Evolutionary conservation across 441 rosid species (phyloP).

Genomic region (Syzygium malaccense): DNA sequence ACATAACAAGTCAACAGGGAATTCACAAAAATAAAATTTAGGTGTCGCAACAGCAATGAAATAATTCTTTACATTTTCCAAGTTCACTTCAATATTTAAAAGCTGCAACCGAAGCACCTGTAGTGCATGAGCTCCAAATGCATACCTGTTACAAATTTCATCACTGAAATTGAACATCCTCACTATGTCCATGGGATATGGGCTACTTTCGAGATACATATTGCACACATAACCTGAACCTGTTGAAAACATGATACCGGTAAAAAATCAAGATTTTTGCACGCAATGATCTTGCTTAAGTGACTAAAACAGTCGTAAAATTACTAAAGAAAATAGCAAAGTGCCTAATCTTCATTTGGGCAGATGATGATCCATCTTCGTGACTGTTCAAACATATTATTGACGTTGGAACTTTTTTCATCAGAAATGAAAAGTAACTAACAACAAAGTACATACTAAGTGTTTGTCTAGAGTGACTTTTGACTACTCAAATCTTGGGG

Average conservation of each 20-base stretch:
- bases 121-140: not conserved
- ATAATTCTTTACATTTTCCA: not conserved
- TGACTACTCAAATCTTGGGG: not conserved
- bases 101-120: not conserved
- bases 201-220: conserved; percentile 40
- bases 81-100: not conserved
- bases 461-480: not conserved
- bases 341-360: not conserved
- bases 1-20: not conserved
- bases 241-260: conserved; percentile 8
- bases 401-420: not conserved
- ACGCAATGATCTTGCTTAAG: not conserved
- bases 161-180: conserved; percentile 79
- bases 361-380: not conserved
- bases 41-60: not conserved
- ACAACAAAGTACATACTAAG: not conserved
- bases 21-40: not conserved
- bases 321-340: not conserved
- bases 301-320: not conserved
- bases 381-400: not conserved
- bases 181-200: conserved; percentile 62
- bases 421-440: not conserved
- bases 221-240: conserved; percentile 79
- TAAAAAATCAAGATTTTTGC: not conserved
- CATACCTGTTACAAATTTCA: conserved; percentile 63